Evolutionary conservation across 306 rosid species (phyloP).

Genomic region (Hippophae tibetana): DNA sequence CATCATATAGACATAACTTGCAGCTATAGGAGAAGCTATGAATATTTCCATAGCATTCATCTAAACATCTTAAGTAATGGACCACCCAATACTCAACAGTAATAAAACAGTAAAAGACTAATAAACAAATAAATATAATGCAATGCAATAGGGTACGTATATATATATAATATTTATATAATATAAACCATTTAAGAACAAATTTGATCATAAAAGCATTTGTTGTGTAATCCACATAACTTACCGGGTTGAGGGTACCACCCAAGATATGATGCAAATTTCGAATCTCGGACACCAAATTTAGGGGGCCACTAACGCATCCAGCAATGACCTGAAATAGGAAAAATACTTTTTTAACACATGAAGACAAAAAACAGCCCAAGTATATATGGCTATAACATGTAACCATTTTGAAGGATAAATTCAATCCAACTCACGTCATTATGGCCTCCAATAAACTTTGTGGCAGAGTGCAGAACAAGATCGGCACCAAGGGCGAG

Average conservation of each 20-base stretch:
- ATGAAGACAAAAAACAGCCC: background rate
- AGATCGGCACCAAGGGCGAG: slow-evolving; percentile 89
- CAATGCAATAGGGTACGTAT: too few species aligned
- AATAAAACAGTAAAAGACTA: too few species aligned
- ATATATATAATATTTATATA: too few species aligned
- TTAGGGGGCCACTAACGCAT: slow-evolving; percentile 67
- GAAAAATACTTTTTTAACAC: background rate
- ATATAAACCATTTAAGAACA: background rate
- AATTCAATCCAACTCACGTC: slow-evolving; percentile 43
- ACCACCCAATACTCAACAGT: too few species aligned
- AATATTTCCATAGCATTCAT: background rate
- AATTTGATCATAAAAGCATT: background rate
- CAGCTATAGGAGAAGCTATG: background rate
- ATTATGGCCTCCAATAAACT: slow-evolving; percentile 86
- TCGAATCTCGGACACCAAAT: slow-evolving; percentile 65
- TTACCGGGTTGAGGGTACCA: slow-evolving; percentile 86
- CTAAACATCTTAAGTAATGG: background rate
- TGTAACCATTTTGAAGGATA: background rate
- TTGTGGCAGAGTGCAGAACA: slow-evolving; percentile 73
- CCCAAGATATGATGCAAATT: slow-evolving; percentile 81
- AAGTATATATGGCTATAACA: background rate
- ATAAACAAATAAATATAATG: too few species aligned
- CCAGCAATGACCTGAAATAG: slow-evolving; percentile 76
- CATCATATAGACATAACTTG: background rate
- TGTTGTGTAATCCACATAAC: slow-evolving; percentile 18